phyloP scores from a whole-genome alignment of 1,139 yeast genomes.

The Suhomyces bokatorum region DNA sequence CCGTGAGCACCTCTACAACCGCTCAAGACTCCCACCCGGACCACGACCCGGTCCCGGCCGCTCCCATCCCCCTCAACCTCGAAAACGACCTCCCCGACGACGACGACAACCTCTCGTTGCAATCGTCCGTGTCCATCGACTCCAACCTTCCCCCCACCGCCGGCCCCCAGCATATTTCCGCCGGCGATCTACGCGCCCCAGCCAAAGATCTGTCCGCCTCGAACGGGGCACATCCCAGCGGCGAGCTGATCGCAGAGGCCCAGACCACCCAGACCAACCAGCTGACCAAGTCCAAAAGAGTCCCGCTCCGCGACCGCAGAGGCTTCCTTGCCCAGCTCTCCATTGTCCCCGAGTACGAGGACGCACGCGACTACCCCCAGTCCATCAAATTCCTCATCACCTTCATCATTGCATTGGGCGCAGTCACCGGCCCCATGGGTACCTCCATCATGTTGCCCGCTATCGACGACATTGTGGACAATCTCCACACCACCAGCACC shows the following conservation, averaged over 20 bases:
- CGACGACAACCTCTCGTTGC: conserved; percentile 2
- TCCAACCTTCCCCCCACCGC: conserved; percentile 8
- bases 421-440: conserved; percentile 90
- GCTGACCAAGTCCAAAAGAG: conserved; percentile 16
- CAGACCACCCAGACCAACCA: neutral
- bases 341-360: conserved; percentile 68
- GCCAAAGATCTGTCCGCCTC: neutral
- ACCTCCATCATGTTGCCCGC: conserved; percentile 84
- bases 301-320: conserved; percentile 47
- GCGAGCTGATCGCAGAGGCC: neutral
- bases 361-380: conserved; percentile 64
- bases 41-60: neutral
- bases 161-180: conserved; percentile 1
- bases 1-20: neutral
- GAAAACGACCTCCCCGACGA: neutral
- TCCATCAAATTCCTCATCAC: conserved; percentile 55
- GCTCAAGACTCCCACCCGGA: too few species aligned
- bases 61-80: neutral
- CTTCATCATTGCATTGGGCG: conserved; percentile 67
- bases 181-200: neutral
- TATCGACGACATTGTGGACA: conserved; percentile 55
- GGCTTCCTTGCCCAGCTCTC: conserved; percentile 57
- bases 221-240: neutral
- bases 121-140: conserved; percentile 10
- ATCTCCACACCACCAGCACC: conserved; percentile 56